These are phyloP conservation scores for Quercus robur DNA, from an alignment of 306 rosid species.

Conservation along the genomic window DNA sequence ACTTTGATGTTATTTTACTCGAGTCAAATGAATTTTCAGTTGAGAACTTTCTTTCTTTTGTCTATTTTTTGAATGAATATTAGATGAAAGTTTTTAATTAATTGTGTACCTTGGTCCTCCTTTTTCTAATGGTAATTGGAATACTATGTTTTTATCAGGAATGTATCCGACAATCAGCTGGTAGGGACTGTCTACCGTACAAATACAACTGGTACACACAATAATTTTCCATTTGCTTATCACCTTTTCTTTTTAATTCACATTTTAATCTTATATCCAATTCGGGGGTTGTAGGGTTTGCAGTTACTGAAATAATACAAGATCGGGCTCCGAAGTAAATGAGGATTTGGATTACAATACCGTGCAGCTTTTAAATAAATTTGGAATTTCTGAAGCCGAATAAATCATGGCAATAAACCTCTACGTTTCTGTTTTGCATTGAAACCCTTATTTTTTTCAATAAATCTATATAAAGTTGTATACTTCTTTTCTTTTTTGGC, in stretches of 20 bases:
- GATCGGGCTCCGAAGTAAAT: conserved; percentile 5
- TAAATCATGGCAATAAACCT: neutral
- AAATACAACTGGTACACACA: conserved; percentile 4
- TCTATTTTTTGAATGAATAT: neutral
- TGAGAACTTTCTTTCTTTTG: neutral
- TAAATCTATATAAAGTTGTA: neutral
- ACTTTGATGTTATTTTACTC: too few species aligned
- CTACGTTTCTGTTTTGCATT: neutral
- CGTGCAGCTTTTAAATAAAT: neutral
- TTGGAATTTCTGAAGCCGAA: neutral
- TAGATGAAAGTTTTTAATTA: neutral
- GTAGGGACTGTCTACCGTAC: neutral
- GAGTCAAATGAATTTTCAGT: too few species aligned
- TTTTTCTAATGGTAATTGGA: neutral
- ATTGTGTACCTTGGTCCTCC: neutral
- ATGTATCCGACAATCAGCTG: conserved; percentile 17
- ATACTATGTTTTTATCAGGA: neutral
- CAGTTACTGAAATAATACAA: conserved; percentile 21
- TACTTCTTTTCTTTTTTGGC: neutral
- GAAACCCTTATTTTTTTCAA: neutral
- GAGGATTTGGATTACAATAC: neutral
- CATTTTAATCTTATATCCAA: neutral
- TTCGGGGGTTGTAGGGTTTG: neutral
- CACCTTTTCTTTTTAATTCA: neutral
- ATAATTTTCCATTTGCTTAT: neutral